Base-by-base conservation (phyloP, 768 basidiomycete species). In the Strobilomyces confusus region DNA sequence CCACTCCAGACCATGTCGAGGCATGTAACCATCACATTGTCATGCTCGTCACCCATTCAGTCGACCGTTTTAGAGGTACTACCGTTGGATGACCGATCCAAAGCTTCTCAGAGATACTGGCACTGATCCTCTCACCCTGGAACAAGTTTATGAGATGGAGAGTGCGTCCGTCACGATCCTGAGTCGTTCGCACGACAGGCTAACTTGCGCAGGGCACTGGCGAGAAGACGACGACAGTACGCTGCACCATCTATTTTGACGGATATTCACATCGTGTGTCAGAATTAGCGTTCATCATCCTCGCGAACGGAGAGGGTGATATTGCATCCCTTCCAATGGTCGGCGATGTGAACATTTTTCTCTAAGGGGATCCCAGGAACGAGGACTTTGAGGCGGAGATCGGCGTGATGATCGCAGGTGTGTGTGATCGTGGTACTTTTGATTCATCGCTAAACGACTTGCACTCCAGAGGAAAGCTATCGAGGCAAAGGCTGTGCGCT, bases 361-460 rank as follows among this genome's bases (percentile, higher is more conserved):
- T 95, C 40, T 86, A 87, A 43, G 83, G 84, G 43, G 58, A 66
- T 17, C 68, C 69, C 20, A 64, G 67, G 1, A 70, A 72, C 7
- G 71, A 76, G 22, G 75, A 72, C 32, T 79, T 81, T 51, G 85
- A 92, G 57, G 89, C 82, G 3, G 95, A 98, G 63, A 80, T 84
- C 25, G 92, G 95, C 67, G 84, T 95, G 55, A 98, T 95, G 94
- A 87, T 95, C 55, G 92, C 93, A 62, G 88, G 90, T 85, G 56
- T 43, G 50, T 30, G 50, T 33, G 17, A 9, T n/a, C 44, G n/a
- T 22, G 32, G 26, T 9, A 3, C 20, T 36, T 40, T 44, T 29
- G 6, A 29, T 9, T 19, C 9, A 33, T 36, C 9, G 22, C 34
- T 34, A 14, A 17, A 43, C 50, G 29, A 22, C 41, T 17, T 22